Base-by-base conservation (phyloP, 202 grass and related monocot genomes). In the Zizania palustris region DNA sequence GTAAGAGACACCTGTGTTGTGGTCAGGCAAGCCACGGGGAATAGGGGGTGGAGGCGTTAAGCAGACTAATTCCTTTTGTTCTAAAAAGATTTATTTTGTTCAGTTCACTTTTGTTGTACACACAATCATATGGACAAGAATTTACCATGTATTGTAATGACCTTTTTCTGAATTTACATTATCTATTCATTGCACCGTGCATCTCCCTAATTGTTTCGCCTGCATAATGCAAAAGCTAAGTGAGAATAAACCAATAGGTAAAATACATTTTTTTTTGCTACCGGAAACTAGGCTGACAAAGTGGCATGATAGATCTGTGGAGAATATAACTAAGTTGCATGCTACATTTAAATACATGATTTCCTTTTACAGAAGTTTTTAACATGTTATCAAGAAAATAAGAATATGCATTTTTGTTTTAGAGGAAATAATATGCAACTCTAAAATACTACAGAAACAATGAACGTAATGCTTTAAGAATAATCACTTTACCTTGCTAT, bases 401-500 rank as follows among this genome's bases (percentile, higher is more conserved):
- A 60, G 13, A 67, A 36, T 63, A 42, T 16, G 6, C 3, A 70
- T 3, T 13, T 42, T 42, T 85, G 10, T 64, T 57, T 65, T 6
- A 34, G 45, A 40, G 15, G 18, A 22, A 77, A 67, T n/a, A 40
- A 63, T 55, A 41, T 72, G 20, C 33, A 58, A 4, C 45, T 76
- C 78, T 73, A 18, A 13, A 57, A 7, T 43, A 51, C 43, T 55
- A 46, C 1, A 20, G 28, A 53, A 51, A 51, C 15, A 14, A 51
- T 40, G 6, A n/a, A 50, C 28, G 7, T 60, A 53, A 54, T 16
- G 9, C 58, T 45, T 50, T 82, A 60, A 0, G 48, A 38, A 20
- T 19, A 69, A 48, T 59, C 68, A 74, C 38, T 41, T 69, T 83
- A 88, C 86, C 80, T 70, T 80, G 13, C 63, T 67, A 85, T 60